Percentiles rank a stretch among this genome's conserved stretches.
These are phyloP conservation scores for Musa balbisiana DNA, from an alignment of 202 grass and related monocot species.

Conservation along the genomic window DNA sequence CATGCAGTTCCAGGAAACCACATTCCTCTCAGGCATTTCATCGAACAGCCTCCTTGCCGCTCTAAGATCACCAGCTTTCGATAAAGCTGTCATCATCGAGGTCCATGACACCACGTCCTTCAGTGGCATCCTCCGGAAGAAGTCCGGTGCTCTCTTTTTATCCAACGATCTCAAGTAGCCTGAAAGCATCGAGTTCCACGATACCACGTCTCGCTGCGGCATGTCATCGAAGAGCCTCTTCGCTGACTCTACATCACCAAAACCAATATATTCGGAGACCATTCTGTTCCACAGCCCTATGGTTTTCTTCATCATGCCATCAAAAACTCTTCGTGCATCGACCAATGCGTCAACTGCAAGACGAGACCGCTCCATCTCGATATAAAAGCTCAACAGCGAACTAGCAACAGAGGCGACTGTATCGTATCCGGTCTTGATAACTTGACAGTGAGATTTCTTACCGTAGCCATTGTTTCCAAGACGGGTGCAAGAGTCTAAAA, in stretches of 20 bases:
- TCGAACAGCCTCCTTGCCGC: conserved; percentile 34
- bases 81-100: conserved; percentile 28
- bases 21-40: conserved; percentile 35
- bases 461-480: conserved; percentile 18
- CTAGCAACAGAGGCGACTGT: conserved; percentile 23
- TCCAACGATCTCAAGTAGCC: conserved; percentile 18
- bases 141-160: conserved; percentile 1
- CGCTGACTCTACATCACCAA: conserved; percentile 11
- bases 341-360: conserved; percentile 1
- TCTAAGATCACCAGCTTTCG: conserved; percentile 15
- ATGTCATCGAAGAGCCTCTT: conserved; percentile 34
- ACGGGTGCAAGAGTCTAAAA: conserved; percentile 31
- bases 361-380: conserved; percentile 2
- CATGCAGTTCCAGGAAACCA: conserved; percentile 50
- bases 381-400: conserved; percentile 33
- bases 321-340: conserved; percentile 25
- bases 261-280: conserved; percentile 26
- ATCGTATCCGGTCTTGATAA: conserved; percentile 28
- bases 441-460: conserved; percentile 24
- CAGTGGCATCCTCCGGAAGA: conserved; percentile 32
- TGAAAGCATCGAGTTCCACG: conserved; percentile 45
- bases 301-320: conserved; percentile 18
- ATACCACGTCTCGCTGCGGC: conserved; percentile 31
- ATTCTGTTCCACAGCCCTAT: conserved; percentile 30
- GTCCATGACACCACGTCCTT: conserved; percentile 39